Conservation (phyloP, 2,329 filamentous ascomycete species). For the Talaromyces sp. region DNA sequence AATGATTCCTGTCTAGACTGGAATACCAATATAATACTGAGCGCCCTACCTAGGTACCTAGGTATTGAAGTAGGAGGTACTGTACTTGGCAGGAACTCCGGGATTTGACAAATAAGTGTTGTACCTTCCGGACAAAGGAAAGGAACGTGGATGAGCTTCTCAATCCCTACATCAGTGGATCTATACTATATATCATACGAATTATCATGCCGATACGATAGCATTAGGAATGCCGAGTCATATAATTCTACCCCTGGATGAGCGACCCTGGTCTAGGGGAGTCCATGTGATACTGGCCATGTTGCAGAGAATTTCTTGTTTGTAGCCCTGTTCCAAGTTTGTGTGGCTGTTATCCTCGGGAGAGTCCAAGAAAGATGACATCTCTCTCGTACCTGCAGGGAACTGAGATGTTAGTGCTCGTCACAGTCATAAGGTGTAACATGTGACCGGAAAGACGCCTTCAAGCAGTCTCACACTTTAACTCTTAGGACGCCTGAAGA, state of each 20-base stretch:
- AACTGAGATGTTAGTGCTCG: background rate
- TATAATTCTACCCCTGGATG: background rate
- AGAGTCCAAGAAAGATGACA: background rate
- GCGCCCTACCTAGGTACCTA: background rate
- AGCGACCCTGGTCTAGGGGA: background rate
- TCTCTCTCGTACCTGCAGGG: background rate
- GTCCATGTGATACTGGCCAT: background rate
- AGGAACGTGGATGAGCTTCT: background rate
- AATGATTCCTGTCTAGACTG: background rate
- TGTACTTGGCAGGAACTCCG: background rate
- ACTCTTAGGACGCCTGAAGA: background rate
- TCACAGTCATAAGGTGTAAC: background rate
- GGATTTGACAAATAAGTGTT: background rate
- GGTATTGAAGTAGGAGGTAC: background rate
- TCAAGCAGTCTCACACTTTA: background rate
- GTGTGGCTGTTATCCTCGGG: background rate
- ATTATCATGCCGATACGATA: background rate
- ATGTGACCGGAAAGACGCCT: no score
- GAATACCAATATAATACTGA: background rate
- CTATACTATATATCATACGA: conserved; percentile 6
- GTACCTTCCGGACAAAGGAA: background rate
- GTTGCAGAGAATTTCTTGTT: background rate
- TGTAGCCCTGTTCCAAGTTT: background rate
- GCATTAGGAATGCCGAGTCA: background rate
- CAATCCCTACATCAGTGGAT: background rate